Percentiles rank a stretch among this genome's conserved stretches.
phyloP scores from a whole-genome alignment of 192 early-diverging fungal species.

The Coemansia sp. region DNA sequence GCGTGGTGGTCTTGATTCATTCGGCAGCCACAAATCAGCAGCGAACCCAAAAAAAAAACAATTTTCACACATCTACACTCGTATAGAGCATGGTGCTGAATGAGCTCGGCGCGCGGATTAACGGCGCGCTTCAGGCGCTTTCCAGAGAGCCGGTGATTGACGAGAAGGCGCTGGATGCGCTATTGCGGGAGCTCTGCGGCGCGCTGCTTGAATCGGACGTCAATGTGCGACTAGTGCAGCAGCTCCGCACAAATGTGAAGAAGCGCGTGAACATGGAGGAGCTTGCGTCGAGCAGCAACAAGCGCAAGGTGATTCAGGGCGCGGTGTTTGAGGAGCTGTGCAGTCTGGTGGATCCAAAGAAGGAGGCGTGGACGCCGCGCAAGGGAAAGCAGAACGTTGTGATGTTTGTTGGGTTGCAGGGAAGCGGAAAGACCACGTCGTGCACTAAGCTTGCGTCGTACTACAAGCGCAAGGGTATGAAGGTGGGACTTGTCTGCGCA shows the following conservation, averaged over 20 bases:
- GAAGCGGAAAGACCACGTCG: conserved; percentile 93
- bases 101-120: conserved; percentile 89
- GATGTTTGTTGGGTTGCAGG: conserved; percentile 98
- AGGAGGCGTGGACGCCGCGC: conserved; percentile 80
- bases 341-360: conserved; percentile 81
- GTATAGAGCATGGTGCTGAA: conserved; percentile 74
- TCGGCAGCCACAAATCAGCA: background rate
- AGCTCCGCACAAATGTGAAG: conserved; percentile 85
- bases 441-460: conserved; percentile 93
- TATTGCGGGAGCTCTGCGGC: conserved; percentile 81
- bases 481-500: conserved; percentile 87
- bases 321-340: conserved; percentile 90
- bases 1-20: no score
- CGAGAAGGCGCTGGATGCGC: conserved; percentile 78
- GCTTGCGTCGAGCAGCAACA: conserved; percentile 78
- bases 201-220: conserved; percentile 92
- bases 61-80: background rate
- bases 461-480: conserved; percentile 94
- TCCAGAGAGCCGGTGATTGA: conserved; percentile 86
- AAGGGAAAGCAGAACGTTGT: conserved; percentile 84
- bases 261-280: conserved; percentile 79
- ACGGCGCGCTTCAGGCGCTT: conserved; percentile 75
- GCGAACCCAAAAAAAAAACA: background rate
- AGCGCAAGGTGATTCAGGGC: conserved; percentile 83
- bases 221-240: conserved; percentile 81